Evolutionary conservation across 2,329 filamentous ascomycete species (phyloP).

Genomic region (Epichloe glyceriae): DNA sequence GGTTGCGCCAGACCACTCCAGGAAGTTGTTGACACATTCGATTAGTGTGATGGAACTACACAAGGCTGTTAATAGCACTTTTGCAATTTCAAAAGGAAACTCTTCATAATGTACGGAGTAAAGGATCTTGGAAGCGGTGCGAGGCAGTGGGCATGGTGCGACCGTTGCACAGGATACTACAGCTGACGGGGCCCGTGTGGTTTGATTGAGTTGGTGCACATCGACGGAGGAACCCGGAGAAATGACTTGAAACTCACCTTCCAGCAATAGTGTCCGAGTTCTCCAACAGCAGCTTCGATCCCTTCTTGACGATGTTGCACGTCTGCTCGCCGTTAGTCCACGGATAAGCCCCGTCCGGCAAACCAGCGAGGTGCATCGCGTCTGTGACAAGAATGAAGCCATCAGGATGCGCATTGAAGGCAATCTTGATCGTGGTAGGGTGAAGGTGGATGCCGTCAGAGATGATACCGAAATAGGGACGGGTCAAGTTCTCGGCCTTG

Average conservation of each 20-base stretch:
- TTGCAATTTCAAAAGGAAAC: too few species aligned
- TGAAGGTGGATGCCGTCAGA: conserved; percentile 85
- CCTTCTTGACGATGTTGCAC: conserved; percentile 54
- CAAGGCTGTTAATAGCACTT: conserved; percentile 2
- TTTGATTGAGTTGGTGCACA: not conserved
- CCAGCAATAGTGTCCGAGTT: conserved; percentile 70
- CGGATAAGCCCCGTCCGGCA: conserved; percentile 71
- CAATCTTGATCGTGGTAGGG: conserved; percentile 77
- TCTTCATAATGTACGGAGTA: too few species aligned
- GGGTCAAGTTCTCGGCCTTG: conserved; percentile 39
- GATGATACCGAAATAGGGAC: conserved; percentile 81
- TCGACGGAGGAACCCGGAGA: not conserved
- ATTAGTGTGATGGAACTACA: conserved; percentile 56
- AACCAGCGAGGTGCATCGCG: conserved; percentile 75
- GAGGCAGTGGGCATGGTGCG: too few species aligned
- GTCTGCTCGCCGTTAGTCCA: conserved; percentile 64
- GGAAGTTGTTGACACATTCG: conserved; percentile 72
- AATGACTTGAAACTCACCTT: conserved; percentile 35
- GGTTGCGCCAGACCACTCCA: conserved; percentile 56
- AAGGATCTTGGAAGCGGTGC: not conserved
- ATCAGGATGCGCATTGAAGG: conserved; percentile 71
- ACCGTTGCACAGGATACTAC: not conserved
- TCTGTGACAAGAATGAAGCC: conserved; percentile 86
- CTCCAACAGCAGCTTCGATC: conserved; percentile 60
- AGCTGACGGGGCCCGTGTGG: not conserved